These are phyloP conservation scores for Cardamine resedifolia DNA, from an alignment of 345 rosid genomes.

Conservation along the genomic window DNA sequence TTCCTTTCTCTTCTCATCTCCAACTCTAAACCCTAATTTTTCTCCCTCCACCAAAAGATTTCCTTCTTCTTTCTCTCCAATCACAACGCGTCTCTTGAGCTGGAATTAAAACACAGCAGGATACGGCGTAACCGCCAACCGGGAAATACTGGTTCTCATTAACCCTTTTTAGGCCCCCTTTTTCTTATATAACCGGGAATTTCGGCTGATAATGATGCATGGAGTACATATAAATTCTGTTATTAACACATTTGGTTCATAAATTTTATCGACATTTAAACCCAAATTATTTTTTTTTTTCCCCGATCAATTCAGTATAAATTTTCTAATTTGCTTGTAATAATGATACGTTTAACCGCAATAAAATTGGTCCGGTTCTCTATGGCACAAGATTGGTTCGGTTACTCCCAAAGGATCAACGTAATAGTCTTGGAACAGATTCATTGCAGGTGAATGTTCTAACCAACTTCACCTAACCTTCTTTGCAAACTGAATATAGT, in stretches of 20 bases:
- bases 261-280: neutral
- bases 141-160: neutral
- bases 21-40: conserved; percentile 26
- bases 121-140: conserved; percentile 7
- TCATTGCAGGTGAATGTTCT: conserved; percentile 26
- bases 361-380: neutral
- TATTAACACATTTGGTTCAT: neutral
- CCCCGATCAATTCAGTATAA: neutral
- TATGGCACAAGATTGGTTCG: neutral
- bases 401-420: neutral
- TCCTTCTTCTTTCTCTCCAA: neutral
- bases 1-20: conserved; percentile 8
- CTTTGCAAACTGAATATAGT: neutral
- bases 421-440: neutral
- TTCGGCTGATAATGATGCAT: neutral
- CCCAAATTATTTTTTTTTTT: neutral
- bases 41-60: neutral
- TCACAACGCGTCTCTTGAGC: conserved; percentile 12
- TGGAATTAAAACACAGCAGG: neutral
- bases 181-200: neutral
- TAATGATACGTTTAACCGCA: neutral
- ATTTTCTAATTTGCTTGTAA: neutral
- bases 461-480: conserved; percentile 16
- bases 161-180: neutral
- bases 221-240: neutral